Conservation (phyloP, 768 basidiomycete species). For the Clitopilus passeckerianus region DNA sequence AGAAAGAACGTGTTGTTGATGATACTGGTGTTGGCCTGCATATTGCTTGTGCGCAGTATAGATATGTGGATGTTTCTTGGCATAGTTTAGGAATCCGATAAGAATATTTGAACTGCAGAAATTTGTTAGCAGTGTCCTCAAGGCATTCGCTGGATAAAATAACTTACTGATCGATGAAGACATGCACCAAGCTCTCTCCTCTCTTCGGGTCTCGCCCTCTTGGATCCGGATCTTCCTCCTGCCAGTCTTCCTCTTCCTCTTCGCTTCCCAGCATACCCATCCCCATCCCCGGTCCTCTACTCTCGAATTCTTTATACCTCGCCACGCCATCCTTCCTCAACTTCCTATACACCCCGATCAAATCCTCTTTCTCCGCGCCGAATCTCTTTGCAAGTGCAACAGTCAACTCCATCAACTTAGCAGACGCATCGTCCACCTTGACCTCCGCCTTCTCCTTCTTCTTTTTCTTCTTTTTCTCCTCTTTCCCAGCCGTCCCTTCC, state of each 20-base stretch:
- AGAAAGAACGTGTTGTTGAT: not conserved
- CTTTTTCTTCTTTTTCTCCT: not conserved
- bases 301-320: not conserved
- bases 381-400: not conserved
- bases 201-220: conserved; percentile 24
- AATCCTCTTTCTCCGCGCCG: not conserved
- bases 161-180: conserved; percentile 60
- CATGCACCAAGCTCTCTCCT: conserved; percentile 31
- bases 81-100: conserved; percentile 71
- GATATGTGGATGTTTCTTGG: conserved; percentile 40
- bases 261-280: not conserved
- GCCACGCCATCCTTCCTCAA: not conserved
- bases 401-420: not conserved
- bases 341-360: not conserved
- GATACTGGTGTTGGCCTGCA: not conserved
- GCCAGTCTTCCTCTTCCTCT: conserved; percentile 4
- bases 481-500: not conserved
- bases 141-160: not conserved
- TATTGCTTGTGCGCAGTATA: not conserved
- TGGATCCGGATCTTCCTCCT: conserved; percentile 28
- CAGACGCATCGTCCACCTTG: not conserved
- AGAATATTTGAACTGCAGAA: conserved; percentile 77
- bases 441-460: not conserved
- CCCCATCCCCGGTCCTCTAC: not conserved
- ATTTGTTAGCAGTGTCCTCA: not conserved